Conservation (phyloP, 108 stramenopile genomes). For the Schizochytrium sp. region DNA sequence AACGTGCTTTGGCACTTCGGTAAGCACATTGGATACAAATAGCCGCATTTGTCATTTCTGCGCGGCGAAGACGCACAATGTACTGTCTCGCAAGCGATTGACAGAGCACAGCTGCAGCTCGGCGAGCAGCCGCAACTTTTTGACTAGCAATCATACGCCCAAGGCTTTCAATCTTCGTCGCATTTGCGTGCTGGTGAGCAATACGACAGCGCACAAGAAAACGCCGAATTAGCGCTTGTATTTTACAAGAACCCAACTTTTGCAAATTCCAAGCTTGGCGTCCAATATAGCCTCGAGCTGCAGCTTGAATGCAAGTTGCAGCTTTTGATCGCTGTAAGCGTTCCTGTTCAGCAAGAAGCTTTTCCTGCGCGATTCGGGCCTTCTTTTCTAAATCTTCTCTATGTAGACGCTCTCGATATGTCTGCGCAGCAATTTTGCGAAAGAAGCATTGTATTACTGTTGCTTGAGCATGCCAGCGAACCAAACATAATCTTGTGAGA, state of each 20-base stretch:
- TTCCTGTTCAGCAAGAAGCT: no score
- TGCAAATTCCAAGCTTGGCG: neutral
- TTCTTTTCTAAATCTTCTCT: no score
- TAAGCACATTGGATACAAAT: constrained; percentile 36
- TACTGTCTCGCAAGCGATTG: neutral
- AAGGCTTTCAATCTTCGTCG: neutral
- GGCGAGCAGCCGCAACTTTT: neutral
- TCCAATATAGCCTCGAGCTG: neutral
- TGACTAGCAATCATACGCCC: neutral
- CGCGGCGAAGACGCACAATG: neutral
- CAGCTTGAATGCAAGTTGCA: neutral
- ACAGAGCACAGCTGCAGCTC: neutral
- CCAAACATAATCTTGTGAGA: neutral
- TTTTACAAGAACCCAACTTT: neutral
- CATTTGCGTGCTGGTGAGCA: neutral
- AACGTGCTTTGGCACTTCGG: constrained; percentile 18
- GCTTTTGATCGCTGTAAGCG: no score
- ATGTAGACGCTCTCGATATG: no score
- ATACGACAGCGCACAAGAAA: neutral
- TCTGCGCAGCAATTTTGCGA: no score
- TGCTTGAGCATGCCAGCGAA: no score
- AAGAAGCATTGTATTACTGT: no score
- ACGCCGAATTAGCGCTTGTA: neutral
- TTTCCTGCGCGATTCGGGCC: no score
- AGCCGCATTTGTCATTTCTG: neutral